Conservation (phyloP, 23 red algal genomes). For the Gracilaria gracilis region DNA sequence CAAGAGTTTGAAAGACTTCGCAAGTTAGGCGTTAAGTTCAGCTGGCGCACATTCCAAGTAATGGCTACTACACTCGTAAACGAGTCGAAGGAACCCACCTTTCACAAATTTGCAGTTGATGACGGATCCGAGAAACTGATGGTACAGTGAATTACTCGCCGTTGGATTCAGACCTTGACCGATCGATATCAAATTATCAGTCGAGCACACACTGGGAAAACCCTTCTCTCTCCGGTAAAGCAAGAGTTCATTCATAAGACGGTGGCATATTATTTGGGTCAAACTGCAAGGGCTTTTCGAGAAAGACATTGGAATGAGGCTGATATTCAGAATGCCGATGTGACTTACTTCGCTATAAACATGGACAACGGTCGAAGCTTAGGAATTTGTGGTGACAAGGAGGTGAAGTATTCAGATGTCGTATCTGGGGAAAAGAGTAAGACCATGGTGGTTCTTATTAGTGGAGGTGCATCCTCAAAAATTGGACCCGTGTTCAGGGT, state of each 20-base stretch:
- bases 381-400: slow-evolving; percentile 6
- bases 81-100: background rate
- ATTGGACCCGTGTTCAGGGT: slow-evolving; percentile 22
- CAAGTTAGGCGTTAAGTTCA: background rate
- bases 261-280: background rate
- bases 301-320: background rate
- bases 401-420: slow-evolving; percentile 4
- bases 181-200: background rate
- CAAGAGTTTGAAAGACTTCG: too few species aligned
- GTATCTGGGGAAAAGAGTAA: too few species aligned
- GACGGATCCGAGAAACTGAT: background rate
- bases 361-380: slow-evolving; percentile 1
- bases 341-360: background rate
- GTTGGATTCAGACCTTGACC: background rate
- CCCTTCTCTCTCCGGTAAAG: background rate
- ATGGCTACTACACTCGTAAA: background rate
- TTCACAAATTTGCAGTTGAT: background rate
- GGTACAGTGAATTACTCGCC: background rate
- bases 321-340: too few species aligned
- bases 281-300: background rate
- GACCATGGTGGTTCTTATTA: slow-evolving; percentile 21
- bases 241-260: too few species aligned
- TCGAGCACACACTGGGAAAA: background rate
- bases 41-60: background rate
- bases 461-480: background rate